A percentile compares a stretch with the other conserved stretches of the same genome.
These are phyloP conservation scores for Apiospora kogelbergensis DNA, from an alignment of 2,329 filamentous ascomycete genomes.

Conservation along the genomic window DNA sequence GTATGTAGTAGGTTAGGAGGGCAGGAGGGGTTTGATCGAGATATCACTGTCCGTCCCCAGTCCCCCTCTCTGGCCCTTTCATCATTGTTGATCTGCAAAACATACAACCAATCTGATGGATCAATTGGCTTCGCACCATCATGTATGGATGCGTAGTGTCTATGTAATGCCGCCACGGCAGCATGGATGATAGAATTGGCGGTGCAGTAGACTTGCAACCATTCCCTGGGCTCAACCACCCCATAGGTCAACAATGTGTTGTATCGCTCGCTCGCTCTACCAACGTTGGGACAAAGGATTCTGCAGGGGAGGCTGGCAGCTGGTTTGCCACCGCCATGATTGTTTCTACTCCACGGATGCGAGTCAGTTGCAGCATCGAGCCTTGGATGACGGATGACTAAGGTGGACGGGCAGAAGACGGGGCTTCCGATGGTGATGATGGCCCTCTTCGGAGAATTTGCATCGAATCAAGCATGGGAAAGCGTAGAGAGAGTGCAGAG, in stretches of 20 bases:
- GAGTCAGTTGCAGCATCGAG: not conserved
- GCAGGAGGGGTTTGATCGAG: not conserved
- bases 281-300: no score
- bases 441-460: not conserved
- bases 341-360: not conserved
- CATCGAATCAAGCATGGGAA: not conserved
- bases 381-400: not conserved
- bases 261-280: not conserved
- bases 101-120: not conserved
- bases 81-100: not conserved
- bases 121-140: not conserved
- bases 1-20: not conserved
- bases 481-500: not conserved
- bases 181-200: not conserved
- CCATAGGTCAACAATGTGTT: no score
- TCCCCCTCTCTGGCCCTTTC: not conserved
- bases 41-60: not conserved
- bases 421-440: not conserved
- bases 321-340: not conserved
- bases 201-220: not conserved
- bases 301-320: no score
- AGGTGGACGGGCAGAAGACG: not conserved
- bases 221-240: not conserved
- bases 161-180: not conserved
- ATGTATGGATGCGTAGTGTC: not conserved